Evolutionary conservation across 1,284 basidiomycete genomes (phyloP), one percentile per base, ranked within the genome.

Genomic region (Sanguinoderma infundibulare): DNA sequence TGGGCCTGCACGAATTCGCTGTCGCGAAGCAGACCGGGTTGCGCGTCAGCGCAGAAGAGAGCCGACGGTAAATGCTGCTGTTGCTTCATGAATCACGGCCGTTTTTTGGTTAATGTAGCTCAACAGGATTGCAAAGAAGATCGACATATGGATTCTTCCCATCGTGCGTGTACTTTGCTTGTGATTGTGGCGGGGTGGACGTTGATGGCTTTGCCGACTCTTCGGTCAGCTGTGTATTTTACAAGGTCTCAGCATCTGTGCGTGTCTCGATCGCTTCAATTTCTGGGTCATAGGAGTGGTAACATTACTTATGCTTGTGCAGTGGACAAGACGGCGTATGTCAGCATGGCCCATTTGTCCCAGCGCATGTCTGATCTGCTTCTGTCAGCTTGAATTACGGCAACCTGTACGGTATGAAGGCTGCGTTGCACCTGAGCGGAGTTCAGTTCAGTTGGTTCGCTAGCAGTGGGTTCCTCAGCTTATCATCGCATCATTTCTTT

Each of bases 291-390:
- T 35, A 35, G 6, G 34, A 35, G 14, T 14, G 7, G 34, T 14
- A 35, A 6, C 14, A 14, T 35, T 6, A 35, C 34, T 35, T 35
- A 35, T n/a, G 14, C 40, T 14, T 20, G 12, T 14, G 7, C 30
- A 69, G 67, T 67, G 64, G 67, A 69, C 28, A 69, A 69, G 64
- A 67, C 67, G 5, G 67, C 67, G 67, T 69, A 57, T 14, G 64
- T 62, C 14, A 12, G 10, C 32, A 8, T 36, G 32, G 17, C 4
- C 30, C 5, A 1, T 7, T 3, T 35, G 20, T 44, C 15, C 2
- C 22, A 1, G 15, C 9, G 12, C 3, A 28, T 12, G 20, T 3
- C 17, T 42, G 24, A 39, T 7, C 14, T 1, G 1, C 3, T 3
- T 10, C 22, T 3, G 20, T 22, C 38, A 59, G 67, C 1, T 51